phyloP scores from a whole-genome alignment of 257 asterid species.

The Rubia yunnanensis region DNA sequence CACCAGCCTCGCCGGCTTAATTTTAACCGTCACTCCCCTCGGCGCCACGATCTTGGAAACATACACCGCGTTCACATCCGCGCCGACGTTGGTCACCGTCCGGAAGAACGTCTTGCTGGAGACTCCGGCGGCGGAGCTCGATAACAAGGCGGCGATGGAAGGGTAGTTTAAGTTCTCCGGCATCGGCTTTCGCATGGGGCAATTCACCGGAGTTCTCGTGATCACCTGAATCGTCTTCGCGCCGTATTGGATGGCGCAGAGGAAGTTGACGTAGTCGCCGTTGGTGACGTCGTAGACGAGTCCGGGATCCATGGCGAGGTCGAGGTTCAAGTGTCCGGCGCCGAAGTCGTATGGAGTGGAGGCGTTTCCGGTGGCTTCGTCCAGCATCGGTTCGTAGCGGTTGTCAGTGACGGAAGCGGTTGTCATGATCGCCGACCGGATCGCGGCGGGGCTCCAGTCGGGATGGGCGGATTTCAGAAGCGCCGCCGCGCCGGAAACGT shows the following conservation, averaged over 20 bases:
- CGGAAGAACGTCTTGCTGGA: conserved; percentile 65
- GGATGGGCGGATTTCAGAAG: conserved; percentile 93
- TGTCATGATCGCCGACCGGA: conserved; percentile 94
- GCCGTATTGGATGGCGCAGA: conserved; percentile 77
- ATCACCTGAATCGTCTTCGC: conserved; percentile 87
- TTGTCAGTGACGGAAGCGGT: conserved; percentile 60
- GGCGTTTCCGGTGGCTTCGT: conserved; percentile 61
- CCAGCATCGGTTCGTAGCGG: conserved; percentile 40
- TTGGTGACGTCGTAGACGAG: conserved; percentile 64
- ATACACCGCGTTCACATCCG: conserved; percentile 40
- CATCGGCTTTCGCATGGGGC: conserved; percentile 67
- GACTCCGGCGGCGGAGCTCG: conserved; percentile 35
- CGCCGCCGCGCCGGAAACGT: conserved; percentile 96
- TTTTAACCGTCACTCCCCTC: conserved; percentile 63
- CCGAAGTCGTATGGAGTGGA: conserved; percentile 83
- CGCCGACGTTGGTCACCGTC: conserved; percentile 75
- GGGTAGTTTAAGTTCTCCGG: conserved; percentile 87
- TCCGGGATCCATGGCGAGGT: conserved; percentile 87
- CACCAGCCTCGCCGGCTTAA: conserved; percentile 60
- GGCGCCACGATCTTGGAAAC: conserved; percentile 51
- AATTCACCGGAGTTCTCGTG: conserved; percentile 55
- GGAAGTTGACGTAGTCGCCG: conserved; percentile 58
- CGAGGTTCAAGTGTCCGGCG: conserved; percentile 82
- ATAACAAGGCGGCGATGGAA: conserved; percentile 64
- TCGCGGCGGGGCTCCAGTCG: conserved; percentile 92